phyloP scores from a whole-genome alignment of 371 early-diverging fungal species.

The Mucor plumbeus region DNA sequence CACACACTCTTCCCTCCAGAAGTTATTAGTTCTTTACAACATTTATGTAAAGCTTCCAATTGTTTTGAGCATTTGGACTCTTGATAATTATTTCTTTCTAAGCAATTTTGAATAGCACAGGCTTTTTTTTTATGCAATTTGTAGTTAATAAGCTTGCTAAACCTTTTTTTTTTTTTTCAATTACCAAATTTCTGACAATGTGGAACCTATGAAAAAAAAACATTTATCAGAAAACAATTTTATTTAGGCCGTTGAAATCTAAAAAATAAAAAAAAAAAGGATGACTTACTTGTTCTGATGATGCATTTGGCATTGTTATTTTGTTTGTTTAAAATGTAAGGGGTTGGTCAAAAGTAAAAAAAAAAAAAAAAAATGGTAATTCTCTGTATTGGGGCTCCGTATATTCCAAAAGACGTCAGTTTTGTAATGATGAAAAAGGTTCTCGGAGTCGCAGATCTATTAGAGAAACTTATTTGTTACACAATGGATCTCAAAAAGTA shows the following conservation, averaged over 20 bases:
- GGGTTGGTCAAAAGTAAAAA: conserved; percentile 8
- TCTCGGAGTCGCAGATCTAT: background rate
- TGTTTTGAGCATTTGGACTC: conserved; percentile 64
- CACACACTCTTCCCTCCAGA: conserved; percentile 66
- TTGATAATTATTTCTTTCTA: conserved; percentile 69
- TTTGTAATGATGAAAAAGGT: background rate
- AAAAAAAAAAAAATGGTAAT: no score
- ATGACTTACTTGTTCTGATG: background rate
- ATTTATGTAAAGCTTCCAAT: conserved; percentile 59
- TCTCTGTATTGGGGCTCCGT: background rate
- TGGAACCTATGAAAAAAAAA: conserved; percentile 16
- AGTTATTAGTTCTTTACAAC: conserved; percentile 64
- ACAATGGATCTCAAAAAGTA: background rate
- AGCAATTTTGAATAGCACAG: conserved; percentile 75
- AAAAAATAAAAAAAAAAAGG: no score
- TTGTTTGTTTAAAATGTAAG: conserved; percentile 3
- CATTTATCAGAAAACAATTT: background rate
- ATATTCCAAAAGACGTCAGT: background rate
- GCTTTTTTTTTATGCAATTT: conserved; percentile 37
- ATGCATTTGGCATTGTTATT: background rate
- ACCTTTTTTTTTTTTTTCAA: no score
- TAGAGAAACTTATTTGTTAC: background rate
- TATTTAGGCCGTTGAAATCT: background rate
- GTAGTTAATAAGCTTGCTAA: no score
- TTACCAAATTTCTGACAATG: conserved; percentile 46